Evolutionary conservation across 768 basidiomycete species (phyloP).

Genomic region (Nidula microcarpa): DNA sequence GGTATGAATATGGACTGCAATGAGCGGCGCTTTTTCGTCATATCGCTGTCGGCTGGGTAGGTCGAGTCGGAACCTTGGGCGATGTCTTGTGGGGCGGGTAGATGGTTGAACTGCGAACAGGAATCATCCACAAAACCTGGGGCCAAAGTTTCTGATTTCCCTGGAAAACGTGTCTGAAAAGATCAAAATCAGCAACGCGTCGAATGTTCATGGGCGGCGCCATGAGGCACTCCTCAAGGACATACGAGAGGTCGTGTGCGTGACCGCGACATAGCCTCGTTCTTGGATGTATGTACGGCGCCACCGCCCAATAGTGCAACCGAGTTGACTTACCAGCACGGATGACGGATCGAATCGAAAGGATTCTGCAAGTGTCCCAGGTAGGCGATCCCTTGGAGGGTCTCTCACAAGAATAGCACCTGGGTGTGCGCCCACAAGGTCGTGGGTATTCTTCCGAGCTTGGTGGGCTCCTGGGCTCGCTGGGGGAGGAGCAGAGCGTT

Average conservation of each 20-base stretch:
- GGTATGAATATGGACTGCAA: slow-evolving; percentile 50
- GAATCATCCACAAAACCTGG: slow-evolving; percentile 4
- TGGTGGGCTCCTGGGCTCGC: not conserved
- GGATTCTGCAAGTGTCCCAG: slow-evolving; percentile 9
- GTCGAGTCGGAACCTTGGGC: slow-evolving; percentile 10
- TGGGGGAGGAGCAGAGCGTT: not conserved
- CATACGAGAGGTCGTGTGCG: not conserved
- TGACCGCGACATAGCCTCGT: not conserved
- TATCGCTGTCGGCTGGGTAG: slow-evolving; percentile 11
- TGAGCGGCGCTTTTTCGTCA: slow-evolving; percentile 51
- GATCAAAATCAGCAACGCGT: slow-evolving; percentile 14
- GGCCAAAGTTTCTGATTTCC: slow-evolving; percentile 10
- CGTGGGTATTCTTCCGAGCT: not conserved
- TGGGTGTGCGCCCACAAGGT: not conserved
- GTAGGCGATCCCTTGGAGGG: slow-evolving; percentile 24
- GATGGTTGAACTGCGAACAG: slow-evolving; percentile 4
- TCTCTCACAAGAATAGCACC: slow-evolving; percentile 20
- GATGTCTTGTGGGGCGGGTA: slow-evolving; percentile 9
- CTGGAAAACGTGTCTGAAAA: slow-evolving; percentile 12
- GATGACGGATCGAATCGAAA: slow-evolving; percentile 12
- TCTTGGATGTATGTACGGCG: not conserved
- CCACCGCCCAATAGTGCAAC: not conserved
- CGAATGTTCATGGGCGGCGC: slow-evolving; percentile 4
- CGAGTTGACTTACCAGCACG: slow-evolving; percentile 21
- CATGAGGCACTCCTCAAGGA: slow-evolving; percentile 1